phyloP scores from a whole-genome alignment of 2,329 filamentous ascomycete species.

The Penicillium crustosum region DNA sequence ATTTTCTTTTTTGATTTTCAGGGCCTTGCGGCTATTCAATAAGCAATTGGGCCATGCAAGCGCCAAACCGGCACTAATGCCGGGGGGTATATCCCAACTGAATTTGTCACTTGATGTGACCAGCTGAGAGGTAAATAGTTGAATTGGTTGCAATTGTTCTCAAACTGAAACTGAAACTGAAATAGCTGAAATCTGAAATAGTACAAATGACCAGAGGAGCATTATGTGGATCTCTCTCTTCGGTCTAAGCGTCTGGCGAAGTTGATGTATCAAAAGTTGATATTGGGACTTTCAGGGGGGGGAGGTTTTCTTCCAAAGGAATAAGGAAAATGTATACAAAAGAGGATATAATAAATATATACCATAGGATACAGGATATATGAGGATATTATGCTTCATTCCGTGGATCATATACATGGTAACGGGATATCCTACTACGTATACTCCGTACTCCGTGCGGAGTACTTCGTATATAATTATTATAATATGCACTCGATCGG shows the following conservation, averaged over 20 bases:
- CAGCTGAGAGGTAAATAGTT: not conserved
- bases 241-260: not conserved
- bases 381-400: not conserved
- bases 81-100: not conserved
- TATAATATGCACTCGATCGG: conserved; percentile 11
- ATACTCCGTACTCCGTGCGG: too few relatives aligned
- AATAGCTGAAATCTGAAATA: not conserved
- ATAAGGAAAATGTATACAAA: not conserved
- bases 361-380: not conserved
- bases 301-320: not conserved
- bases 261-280: conserved; percentile 8
- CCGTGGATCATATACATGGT: not conserved
- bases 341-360: not conserved
- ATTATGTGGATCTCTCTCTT: not conserved
- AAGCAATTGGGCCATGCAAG: conserved; percentile 9
- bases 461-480: too few relatives aligned
- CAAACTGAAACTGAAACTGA: not conserved
- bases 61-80: not conserved
- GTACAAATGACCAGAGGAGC: not conserved
- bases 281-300: not conserved
- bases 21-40: conserved; percentile 7
- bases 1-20: not conserved
- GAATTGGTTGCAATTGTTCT: not conserved
- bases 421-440: not conserved
- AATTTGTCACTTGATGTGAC: conserved; percentile 1